These are phyloP conservation scores for Singerocomus inundabilis DNA, from an alignment of 1,284 basidiomycete genomes.

Conservation along the genomic window DNA sequence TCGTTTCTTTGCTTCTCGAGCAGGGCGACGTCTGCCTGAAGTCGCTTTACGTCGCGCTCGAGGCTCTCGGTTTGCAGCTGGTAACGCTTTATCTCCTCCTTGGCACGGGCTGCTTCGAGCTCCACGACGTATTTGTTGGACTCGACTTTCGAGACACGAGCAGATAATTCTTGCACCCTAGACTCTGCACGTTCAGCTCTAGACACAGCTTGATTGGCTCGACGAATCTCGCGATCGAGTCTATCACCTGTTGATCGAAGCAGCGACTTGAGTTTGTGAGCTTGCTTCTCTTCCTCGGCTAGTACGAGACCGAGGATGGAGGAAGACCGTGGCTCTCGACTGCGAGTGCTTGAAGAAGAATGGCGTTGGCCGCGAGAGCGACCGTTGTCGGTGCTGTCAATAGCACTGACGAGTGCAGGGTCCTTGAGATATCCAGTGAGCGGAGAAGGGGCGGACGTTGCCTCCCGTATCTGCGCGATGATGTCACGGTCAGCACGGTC, in stretches of 20 bases:
- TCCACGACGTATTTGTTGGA: slow-evolving; percentile 46
- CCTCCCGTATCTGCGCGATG: slow-evolving; percentile 36
- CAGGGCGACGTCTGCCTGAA: slow-evolving; percentile 42
- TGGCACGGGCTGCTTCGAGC: slow-evolving; percentile 43
- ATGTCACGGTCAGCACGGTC: slow-evolving; percentile 25
- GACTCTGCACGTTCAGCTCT: slow-evolving; percentile 55
- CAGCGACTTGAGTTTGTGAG: slow-evolving; percentile 53
- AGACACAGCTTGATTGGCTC: slow-evolving; percentile 49
- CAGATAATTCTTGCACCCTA: slow-evolving; percentile 42
- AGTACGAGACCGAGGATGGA: slow-evolving; percentile 41
- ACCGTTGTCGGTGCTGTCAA: slow-evolving; percentile 20
- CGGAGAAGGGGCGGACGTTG: slow-evolving; percentile 34
- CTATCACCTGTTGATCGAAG: slow-evolving; percentile 53
- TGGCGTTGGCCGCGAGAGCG: slow-evolving; percentile 21
- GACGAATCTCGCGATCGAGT: slow-evolving; percentile 55
- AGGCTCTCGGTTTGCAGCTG: slow-evolving; percentile 49
- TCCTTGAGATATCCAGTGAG: slow-evolving; percentile 33
- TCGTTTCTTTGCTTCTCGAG: slow-evolving; percentile 47
- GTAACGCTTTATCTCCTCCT: slow-evolving; percentile 48
- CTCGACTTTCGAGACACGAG: slow-evolving; percentile 44
- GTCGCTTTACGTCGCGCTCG: slow-evolving; percentile 47
- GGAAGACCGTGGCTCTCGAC: slow-evolving; percentile 22
- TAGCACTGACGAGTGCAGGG: slow-evolving; percentile 28
- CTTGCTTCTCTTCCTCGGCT: slow-evolving; percentile 63
- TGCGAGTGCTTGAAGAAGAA: slow-evolving; percentile 27